Percentiles rank a stretch among this genome's conserved stretches.
These are phyloP conservation scores for Solanum chacoense DNA, from an alignment of 305 asterid genomes.

Conservation along the genomic window DNA sequence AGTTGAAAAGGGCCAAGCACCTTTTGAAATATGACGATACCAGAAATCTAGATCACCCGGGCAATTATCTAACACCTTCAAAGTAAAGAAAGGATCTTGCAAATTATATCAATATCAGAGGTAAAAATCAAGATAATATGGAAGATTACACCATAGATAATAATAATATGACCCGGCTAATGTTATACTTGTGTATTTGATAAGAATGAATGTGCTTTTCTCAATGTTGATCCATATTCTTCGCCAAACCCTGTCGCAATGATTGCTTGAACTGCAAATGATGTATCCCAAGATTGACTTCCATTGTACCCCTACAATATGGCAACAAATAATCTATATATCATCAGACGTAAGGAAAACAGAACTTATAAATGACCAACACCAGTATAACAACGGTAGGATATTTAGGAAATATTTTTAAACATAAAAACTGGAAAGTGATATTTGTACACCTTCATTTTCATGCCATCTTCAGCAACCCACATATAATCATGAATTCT, in stretches of 20 bases:
- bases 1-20: constrained; percentile 99
- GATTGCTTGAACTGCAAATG: constrained; percentile 80
- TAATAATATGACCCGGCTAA: constrained; percentile 4
- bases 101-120: constrained; percentile 1
- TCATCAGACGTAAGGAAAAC: neutral
- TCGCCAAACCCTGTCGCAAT: constrained; percentile 48
- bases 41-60: constrained; percentile 59
- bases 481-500: constrained; percentile 81
- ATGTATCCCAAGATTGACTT: constrained; percentile 87
- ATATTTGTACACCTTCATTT: constrained; percentile 72
- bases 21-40: constrained; percentile 93
- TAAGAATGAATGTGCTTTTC: constrained; percentile 59
- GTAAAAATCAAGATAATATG: neutral
- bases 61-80: constrained; percentile 74
- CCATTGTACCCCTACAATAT: constrained; percentile 86
- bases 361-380: neutral
- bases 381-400: neutral
- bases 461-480: constrained; percentile 99
- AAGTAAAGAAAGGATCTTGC: constrained; percentile 9
- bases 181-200: constrained; percentile 57
- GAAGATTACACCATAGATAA: constrained; percentile 3
- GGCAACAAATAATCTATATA: constrained; percentile 1
- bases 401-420: neutral
- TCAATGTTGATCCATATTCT: constrained; percentile 58
- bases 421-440: neutral